phyloP scores from a whole-genome alignment of 2,329 filamentous ascomycete genomes.

The Exserohilum rostratum region DNA sequence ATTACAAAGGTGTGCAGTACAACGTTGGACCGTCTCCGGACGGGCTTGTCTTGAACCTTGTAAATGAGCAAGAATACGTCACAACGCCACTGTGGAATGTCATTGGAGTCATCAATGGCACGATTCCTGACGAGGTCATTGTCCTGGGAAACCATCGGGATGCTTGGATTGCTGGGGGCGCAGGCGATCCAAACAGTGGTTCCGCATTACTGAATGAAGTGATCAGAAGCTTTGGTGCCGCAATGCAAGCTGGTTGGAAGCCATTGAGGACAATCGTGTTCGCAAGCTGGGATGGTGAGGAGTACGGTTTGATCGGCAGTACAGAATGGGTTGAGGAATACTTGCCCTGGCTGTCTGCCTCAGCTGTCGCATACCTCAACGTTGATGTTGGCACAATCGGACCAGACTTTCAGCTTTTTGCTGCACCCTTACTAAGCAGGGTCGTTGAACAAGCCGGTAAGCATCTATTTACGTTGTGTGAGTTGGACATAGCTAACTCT shows the following conservation, averaged over 20 bases:
- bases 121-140: conserved; percentile 81
- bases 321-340: conserved; percentile 96
- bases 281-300: conserved; percentile 71
- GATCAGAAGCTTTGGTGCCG: conserved; percentile 74
- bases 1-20: conserved; percentile 82
- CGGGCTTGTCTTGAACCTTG: conserved; percentile 60
- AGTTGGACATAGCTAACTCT: conserved; percentile 15
- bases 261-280: conserved; percentile 90
- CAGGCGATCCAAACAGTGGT: conserved; percentile 81
- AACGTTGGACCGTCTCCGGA: conserved; percentile 83
- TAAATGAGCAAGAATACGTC: conserved; percentile 58
- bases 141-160: conserved; percentile 92
- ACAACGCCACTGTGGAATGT: conserved; percentile 69
- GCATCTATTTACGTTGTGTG: background rate
- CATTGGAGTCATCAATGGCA: conserved; percentile 89
- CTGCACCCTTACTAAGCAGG: conserved; percentile 77
- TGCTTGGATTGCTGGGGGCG: conserved; percentile 86
- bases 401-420: conserved; percentile 66
- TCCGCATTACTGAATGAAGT: conserved; percentile 81
- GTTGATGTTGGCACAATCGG: conserved; percentile 77
- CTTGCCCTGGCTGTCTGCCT: conserved; percentile 75
- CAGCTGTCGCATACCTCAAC: conserved; percentile 83
- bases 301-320: conserved; percentile 84
- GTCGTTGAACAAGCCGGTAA: conserved; percentile 69
- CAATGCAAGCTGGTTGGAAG: conserved; percentile 76